A percentile compares a stretch with the other conserved stretches of the same genome.
Conservation (phyloP, 2,329 filamentous ascomycete species). For the Fonsecaea multimorphosa region DNA sequence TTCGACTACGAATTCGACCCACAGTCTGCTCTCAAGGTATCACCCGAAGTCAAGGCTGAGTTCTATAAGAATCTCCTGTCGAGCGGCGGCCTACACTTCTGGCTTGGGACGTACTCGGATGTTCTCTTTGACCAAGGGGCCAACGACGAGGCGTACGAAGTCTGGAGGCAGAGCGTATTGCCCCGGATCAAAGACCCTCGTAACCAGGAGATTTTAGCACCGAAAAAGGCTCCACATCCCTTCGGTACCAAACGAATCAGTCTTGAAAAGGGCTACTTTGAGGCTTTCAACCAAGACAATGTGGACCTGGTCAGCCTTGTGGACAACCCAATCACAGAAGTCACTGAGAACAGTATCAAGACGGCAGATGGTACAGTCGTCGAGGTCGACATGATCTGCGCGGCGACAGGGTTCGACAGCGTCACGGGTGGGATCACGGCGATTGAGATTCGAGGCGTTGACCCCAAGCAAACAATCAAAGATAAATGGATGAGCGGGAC, state of each 20-base stretch:
- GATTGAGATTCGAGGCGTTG: slow-evolving; percentile 50
- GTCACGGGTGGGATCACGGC: slow-evolving; percentile 50
- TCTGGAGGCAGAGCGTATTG: slow-evolving; percentile 52
- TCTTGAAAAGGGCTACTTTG: slow-evolving; percentile 60
- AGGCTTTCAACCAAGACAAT: slow-evolving; percentile 45
- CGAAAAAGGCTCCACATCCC: slow-evolving; percentile 59
- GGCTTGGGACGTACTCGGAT: slow-evolving; percentile 1
- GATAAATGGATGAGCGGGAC: slow-evolving; percentile 40
- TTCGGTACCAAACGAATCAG: slow-evolving; percentile 64
- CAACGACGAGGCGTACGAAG: slow-evolving; percentile 47
- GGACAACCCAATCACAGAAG: slow-evolving; percentile 48
- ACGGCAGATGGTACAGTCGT: slow-evolving; percentile 46
- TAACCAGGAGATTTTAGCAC: slow-evolving; percentile 57
- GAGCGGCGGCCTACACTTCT: neutral
- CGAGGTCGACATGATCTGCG: slow-evolving; percentile 50
- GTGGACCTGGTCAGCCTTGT: slow-evolving; percentile 47
- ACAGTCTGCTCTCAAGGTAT: neutral
- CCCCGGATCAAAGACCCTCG: slow-evolving; percentile 57
- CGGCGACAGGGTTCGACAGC: slow-evolving; percentile 54
- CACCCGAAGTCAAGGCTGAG: neutral
- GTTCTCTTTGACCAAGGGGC: neutral
- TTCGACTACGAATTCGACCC: slow-evolving; percentile 19
- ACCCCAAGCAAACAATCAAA: slow-evolving; percentile 24
- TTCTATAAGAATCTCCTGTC: slow-evolving; percentile 4
- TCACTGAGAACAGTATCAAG: slow-evolving; percentile 48